These are phyloP conservation scores for Aspergillus nanangensis DNA, from an alignment of 495 filamentous ascomycete genomes.

Conservation along the genomic window DNA sequence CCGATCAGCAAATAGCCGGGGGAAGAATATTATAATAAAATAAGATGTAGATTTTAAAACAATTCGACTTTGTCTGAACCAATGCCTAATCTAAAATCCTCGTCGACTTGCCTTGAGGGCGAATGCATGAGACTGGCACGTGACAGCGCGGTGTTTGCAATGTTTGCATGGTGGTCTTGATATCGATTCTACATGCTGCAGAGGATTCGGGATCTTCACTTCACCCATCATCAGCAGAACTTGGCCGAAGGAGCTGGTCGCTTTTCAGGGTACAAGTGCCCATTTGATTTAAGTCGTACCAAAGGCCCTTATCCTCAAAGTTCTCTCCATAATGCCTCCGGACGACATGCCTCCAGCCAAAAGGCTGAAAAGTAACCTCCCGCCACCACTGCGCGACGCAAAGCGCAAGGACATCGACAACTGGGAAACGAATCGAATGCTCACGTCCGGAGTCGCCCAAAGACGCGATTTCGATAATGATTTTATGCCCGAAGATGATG, in stretches of 20 bases:
- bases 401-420: constrained; percentile 93
- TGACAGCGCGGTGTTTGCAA: no score
- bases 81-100: no score
- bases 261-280: no score
- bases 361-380: constrained; percentile 39
- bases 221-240: no score
- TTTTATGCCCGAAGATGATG: constrained; percentile 87
- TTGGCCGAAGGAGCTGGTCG: background rate
- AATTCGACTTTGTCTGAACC: no score
- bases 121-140: no score
- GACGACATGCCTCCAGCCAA: constrained; percentile 40
- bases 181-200: constrained; percentile 3
- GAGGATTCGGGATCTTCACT: background rate
- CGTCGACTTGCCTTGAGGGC: background rate
- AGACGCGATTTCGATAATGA: constrained; percentile 73
- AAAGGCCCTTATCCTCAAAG: background rate
- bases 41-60: no score
- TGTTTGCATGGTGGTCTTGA: constrained; percentile 5
- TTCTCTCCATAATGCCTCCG: constrained; percentile 28
- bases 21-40: no score
- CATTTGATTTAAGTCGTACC: no score
- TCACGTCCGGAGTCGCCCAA: constrained; percentile 93
- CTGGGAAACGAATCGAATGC: constrained; percentile 98
- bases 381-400: constrained; percentile 39
- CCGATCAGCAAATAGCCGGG: no score